A percentile compares a stretch with the other conserved stretches of the same genome.
phyloP scores from a whole-genome alignment of 2,329 filamentous ascomycete genomes.

The Verticillium albo-atrum region DNA sequence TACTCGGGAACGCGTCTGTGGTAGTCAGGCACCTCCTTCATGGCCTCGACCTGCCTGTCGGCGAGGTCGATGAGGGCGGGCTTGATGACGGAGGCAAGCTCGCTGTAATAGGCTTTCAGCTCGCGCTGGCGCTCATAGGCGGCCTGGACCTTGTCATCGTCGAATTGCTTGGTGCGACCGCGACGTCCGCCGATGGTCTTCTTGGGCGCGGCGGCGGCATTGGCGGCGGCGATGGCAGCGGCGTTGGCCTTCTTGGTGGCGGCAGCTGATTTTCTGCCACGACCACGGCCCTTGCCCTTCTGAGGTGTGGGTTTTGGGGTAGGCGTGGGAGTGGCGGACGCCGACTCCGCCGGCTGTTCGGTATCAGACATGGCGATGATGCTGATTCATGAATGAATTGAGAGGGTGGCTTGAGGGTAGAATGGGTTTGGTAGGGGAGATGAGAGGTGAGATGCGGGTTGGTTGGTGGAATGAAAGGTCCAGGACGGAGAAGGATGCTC shows the following conservation, averaged over 20 bases:
- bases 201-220: constrained; percentile 18
- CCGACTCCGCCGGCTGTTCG: constrained; percentile 10
- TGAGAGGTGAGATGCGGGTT: no score
- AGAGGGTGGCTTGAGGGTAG: background rate
- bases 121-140: constrained; percentile 61
- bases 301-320: constrained; percentile 12
- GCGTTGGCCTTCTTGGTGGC: constrained; percentile 18
- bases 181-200: constrained; percentile 32
- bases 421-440: background rate
- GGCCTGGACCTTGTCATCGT: constrained; percentile 49
- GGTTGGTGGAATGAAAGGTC: background rate
- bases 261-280: constrained; percentile 12
- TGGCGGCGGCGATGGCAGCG: constrained; percentile 21
- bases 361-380: constrained; percentile 23
- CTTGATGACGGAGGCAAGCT: constrained; percentile 59
- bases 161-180: constrained; percentile 52
- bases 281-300: constrained; percentile 16
- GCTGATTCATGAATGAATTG: constrained; percentile 20
- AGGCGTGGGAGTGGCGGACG: constrained; percentile 4
- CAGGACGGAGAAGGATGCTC: background rate
- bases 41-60: constrained; percentile 51
- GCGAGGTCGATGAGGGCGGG: constrained; percentile 62
- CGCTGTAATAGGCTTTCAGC: constrained; percentile 61
- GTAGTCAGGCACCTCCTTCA: constrained; percentile 48
- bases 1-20: constrained; percentile 53